Evolutionary conservation across 192 early-diverging fungal species (phyloP), one percentile per base, ranked within the genome.

Genomic region (Coemansia sp.): DNA sequence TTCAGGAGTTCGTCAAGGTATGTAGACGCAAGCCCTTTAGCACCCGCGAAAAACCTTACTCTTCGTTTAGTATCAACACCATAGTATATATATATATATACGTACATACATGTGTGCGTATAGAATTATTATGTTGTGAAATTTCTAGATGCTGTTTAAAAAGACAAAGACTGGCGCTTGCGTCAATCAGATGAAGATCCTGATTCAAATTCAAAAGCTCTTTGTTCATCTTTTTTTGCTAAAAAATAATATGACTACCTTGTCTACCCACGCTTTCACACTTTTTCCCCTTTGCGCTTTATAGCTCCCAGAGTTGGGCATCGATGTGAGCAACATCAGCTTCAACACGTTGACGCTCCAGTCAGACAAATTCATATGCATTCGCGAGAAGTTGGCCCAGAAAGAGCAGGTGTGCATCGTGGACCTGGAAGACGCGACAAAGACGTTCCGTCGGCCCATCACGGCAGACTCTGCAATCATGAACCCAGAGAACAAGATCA

Each of bases 341-440:
- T 98, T 98, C 83, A 95, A 95, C 75, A 97, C 92, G 18, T 84
- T 98, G 60, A 98, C 97, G 56, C 89, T 98, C 82, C 93, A 98
- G 75, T 97, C 95, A 9, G 95, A 98, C 80, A 91, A 94, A 65
- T 98, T 92, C 79, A 97, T 98, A 67, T 97, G 95, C 83, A 88
- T 98, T 30, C 91, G 97, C 52, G 97, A 98, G 71, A 90, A 90
- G 58, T 85, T 90, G 51, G 87, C 89, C 64, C 83, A 90, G 62
- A 86, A 85, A 65, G 90, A 90, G 82, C 91, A 94, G 68, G 94
- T 98, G 29, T 93, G 94, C 48, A 95, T 99, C 63, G 85, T 98
- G 34, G 97, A 99, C 82, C 82, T 99, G 83, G 83, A 86, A 55
- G 88, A 98, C 64, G 86, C 88, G 28, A 81, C 83, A 51, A 90